Base-by-base conservation (phyloP, 1,284 basidiomycete species). In the Ceratobasidium sp. region DNA sequence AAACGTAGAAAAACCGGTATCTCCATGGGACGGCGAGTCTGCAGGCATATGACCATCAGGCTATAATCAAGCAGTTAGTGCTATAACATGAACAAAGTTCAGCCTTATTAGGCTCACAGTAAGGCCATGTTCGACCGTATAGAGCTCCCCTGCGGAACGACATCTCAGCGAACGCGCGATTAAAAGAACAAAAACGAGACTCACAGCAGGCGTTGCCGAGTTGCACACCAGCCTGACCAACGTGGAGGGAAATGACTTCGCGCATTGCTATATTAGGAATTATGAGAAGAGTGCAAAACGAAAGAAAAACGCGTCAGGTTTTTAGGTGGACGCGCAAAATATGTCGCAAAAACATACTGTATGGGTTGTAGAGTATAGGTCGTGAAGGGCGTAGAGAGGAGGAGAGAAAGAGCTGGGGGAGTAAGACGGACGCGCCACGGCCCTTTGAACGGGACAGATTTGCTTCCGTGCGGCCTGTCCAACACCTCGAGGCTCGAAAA, bases 91-190 rank as follows among this genome's bases (percentile, higher is more conserved):
- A 16, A 52, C 9, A 59, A 54, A 44, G 43, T 5, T 43, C 14
- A 2, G 11, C 2, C 28, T 23, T 21, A 44, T 23, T 41, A 44
- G 38, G 88, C 91, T 82, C 79, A 96, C 95, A 83, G 91, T 94
- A 78, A 99, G 87, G 80, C 96, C 96, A 83, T 99, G 98, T 85
- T 99, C 98, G 79, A 97, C 89, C 78, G 96, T 98, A 87, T 99
- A 99, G 76, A 99, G 89, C 84, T 98, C 96, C 97, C 96, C 92
- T 93, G 79, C 73, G 74, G 78, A 77, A 73, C 81, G 57, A 32
- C 63, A 66, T 7, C 11, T 59, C 41, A 63, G 62, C 50, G 6
- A 46, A 49, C 49, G 23, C 18, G 18, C 38, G 21, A 43, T 47
- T 26, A 41, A 23, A 64, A n/a, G 32, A 1, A 61, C 54, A 49